Percentiles rank a stretch among this genome's conserved stretches.
These are phyloP conservation scores for Epichloe amarillans DNA, from an alignment of 2,329 filamentous ascomycete species.

Conservation along the genomic window DNA sequence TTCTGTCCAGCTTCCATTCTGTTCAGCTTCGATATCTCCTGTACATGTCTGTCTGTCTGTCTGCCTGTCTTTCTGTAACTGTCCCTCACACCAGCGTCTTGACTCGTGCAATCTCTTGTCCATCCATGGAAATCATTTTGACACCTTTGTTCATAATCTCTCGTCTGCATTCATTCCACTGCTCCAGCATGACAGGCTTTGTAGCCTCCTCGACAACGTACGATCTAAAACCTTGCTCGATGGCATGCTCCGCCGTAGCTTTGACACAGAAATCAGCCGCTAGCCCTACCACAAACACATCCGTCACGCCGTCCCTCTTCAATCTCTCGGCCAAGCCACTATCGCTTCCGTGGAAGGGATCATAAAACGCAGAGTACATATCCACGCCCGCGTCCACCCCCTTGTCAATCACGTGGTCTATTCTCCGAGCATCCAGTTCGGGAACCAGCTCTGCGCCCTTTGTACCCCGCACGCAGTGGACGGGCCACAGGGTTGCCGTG, in stretches of 20 bases:
- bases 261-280: conserved; percentile 86
- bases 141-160: conserved; percentile 49
- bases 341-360: conserved; percentile 56
- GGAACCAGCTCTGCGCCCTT: conserved; percentile 59
- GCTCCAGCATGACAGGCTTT: conserved; percentile 50
- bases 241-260: conserved; percentile 66
- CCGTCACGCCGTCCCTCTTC: conserved; percentile 45
- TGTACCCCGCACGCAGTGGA: conserved; percentile 71
- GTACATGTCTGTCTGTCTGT: neutral
- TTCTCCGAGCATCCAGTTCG: conserved; percentile 45
- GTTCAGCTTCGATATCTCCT: too few species aligned
- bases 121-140: conserved; percentile 35
- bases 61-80: neutral
- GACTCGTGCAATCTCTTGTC: conserved; percentile 11
- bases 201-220: conserved; percentile 70
- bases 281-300: conserved; percentile 77
- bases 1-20: neutral
- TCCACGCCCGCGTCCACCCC: conserved; percentile 63
- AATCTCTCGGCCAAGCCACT: conserved; percentile 50
- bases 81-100: conserved; percentile 2
- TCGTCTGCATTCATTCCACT: conserved; percentile 40
- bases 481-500: conserved; percentile 68
- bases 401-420: conserved; percentile 66
- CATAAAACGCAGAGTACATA: conserved; percentile 89
- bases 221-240: conserved; percentile 59